These are phyloP conservation scores for Colletotrichum falcatum DNA, from an alignment of 2,329 filamentous ascomycete species.

Conservation along the genomic window DNA sequence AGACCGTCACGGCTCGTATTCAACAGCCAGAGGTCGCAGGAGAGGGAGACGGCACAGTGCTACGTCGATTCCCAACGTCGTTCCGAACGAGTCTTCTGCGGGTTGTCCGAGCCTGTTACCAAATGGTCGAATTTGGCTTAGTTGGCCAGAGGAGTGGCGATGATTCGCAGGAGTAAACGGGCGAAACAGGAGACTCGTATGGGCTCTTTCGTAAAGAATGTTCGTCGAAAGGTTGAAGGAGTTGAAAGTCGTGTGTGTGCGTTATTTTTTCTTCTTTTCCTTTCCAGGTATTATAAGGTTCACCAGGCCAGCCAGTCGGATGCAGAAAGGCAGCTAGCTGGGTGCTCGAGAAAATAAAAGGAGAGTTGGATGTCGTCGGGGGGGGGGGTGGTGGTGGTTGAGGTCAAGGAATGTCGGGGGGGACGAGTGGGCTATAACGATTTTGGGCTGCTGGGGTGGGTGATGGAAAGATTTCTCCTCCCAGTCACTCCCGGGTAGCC, in stretches of 20 bases:
- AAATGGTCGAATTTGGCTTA: constrained; percentile 12
- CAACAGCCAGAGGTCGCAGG: constrained; percentile 15
- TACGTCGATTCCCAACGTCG: constrained; percentile 22
- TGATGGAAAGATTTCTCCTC: constrained; percentile 40
- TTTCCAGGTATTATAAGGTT: constrained; percentile 42
- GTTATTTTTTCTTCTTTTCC: too few relatives aligned
- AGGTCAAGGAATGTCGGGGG: constrained; percentile 44
- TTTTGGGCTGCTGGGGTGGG: constrained; percentile 26
- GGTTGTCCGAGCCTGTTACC: constrained; percentile 10
- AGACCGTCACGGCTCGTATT: constrained; percentile 34
- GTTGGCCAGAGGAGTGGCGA: constrained; percentile 29
- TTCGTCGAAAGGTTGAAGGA: constrained; percentile 34
- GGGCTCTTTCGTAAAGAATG: constrained; percentile 34
- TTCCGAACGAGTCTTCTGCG: constrained; percentile 18
- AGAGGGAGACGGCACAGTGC: constrained; percentile 8
- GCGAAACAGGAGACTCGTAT: constrained; percentile 26
- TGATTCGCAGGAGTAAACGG: constrained; percentile 19
- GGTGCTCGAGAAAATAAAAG: constrained; percentile 37
- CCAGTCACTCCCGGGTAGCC: constrained; percentile 37
- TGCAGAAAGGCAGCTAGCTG: constrained; percentile 35
- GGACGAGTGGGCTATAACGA: constrained; percentile 38
- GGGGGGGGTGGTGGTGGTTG: constrained; percentile 22
- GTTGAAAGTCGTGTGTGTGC: constrained; percentile 29
- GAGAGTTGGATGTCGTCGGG: constrained; percentile 39
- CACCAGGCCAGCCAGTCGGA: constrained; percentile 35